These are phyloP conservation scores for Solanum chiquidenum DNA, from an alignment of 257 asterid species.

Conservation along the genomic window DNA sequence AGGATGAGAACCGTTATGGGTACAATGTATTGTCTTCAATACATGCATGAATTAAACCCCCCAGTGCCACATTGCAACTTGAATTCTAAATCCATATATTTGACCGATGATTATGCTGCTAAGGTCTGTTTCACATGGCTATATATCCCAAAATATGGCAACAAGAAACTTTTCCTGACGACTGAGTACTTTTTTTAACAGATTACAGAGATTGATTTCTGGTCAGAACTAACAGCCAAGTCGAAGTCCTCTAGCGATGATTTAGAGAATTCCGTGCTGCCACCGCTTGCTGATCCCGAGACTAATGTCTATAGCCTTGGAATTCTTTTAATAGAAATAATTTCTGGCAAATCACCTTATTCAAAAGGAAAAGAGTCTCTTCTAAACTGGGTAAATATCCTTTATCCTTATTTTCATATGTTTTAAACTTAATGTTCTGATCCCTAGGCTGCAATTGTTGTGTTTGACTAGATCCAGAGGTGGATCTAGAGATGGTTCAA, in stretches of 20 bases:
- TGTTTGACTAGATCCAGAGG: background rate
- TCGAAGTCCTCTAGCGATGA: slow-evolving; percentile 27
- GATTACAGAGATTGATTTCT: slow-evolving; percentile 14
- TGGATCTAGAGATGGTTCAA: background rate
- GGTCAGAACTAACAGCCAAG: slow-evolving; percentile 44
- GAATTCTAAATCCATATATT: slow-evolving; percentile 54
- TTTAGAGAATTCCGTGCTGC: slow-evolving; percentile 30
- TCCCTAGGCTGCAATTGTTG: background rate
- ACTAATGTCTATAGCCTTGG: slow-evolving; percentile 58
- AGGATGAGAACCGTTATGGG: slow-evolving; percentile 74
- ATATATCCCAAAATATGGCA: background rate
- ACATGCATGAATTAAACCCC: slow-evolving; percentile 70
- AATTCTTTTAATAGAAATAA: slow-evolving; percentile 57
- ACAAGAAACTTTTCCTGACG: background rate
- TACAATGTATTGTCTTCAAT: slow-evolving; percentile 63
- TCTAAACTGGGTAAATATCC: slow-evolving; percentile 42
- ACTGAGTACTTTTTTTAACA: background rate
- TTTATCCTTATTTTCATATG: background rate
- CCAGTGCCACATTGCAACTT: slow-evolving; percentile 57
- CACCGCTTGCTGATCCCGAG: slow-evolving; percentile 37
- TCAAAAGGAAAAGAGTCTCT: slow-evolving; percentile 40
- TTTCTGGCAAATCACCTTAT: slow-evolving; percentile 68
- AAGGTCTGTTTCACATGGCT: slow-evolving; percentile 28
- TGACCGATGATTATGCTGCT: slow-evolving; percentile 93
- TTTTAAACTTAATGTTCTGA: background rate